Base-by-base conservation (phyloP, 805 yeast genomes). In the Wickerhamomyces bovis region DNA sequence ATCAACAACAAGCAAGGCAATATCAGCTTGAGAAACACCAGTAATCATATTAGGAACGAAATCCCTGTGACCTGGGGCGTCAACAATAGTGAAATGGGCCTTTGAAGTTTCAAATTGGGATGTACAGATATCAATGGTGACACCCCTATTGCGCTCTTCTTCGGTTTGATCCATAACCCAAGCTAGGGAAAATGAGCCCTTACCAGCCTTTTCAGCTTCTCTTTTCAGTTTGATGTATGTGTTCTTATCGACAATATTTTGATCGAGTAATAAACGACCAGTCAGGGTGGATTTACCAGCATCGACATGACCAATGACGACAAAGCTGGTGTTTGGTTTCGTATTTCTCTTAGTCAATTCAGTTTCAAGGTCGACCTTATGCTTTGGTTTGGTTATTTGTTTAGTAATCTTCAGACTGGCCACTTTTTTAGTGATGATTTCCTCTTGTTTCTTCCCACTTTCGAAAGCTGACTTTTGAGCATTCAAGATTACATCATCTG, bases 221-320 rank as follows among this genome's bases (percentile, higher is more conserved):
- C 89, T 85, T 80, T 88, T 95, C 75, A 89, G 83, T 87, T 88
- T 89, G 80, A 86, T 96, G 70, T 88, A 89, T 70, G 96, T 86
- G 79, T 95, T 85, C 85, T 87, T 86, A 77, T 89, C 96, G 65
- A 88, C 86, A 76, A 90, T 95, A 78, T 96, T 95, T 76, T 95
- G 85, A 89, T 89, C 90, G 85, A 76, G 85, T 70, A 90, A 84
- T 77, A 90, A 83, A 83, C 90, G 96, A 73, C 97, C 97, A 71
- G 98, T 90, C 73, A 97, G 86, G 68, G 98, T 90, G 54, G 97
- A 92, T 78, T 88, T 86, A 73, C 92, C 92, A 67, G 97, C 92
- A 80, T 92, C 98, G 95, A 92, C 98, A 92, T 92, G 98, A 73
- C 98, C 98, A 77, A 92, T 92, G 69, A 92, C 97, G 75, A 94